Base-by-base conservation (phyloP, 495 filamentous ascomycete genomes). In the Penicillium antarcticum region DNA sequence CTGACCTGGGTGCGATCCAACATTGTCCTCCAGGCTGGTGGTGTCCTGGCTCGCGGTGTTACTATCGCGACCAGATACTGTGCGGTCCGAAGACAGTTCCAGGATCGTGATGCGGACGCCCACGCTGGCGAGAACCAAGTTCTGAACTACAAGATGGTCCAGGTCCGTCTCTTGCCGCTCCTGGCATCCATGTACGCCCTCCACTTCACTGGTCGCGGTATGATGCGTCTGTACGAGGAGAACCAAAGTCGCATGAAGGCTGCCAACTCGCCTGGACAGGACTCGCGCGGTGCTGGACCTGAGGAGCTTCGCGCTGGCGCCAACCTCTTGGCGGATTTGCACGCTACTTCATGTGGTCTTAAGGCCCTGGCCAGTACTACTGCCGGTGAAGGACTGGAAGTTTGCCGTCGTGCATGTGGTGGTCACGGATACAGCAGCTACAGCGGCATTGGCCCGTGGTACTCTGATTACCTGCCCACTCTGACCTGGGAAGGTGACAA, bases 71-170 rank as follows among this genome's bases (percentile, higher is more conserved):
- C 80, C 23, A 72, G 87, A 14, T 91, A 91, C 68, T 79, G 77
- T 46, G 77, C 85, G 13, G 78, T 88, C 18, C 76, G 87, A 5
- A 70, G 83, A 19, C 87, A 91, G 62, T 89, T 89, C 66, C 80
- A 85, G 58, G 85, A 87, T 57, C 76, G 81, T 5, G 84, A 88
- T 67, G 80, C 80, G 2, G 70, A 74, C 26, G 64, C 60, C 46
- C 67, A 76, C 40, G 71, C 72, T 5, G 80, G 78, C 26, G 87
- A 91, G 64, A 87, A 76, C 53, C 84, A 83, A 56, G 86, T 89
- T 0, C 71, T 91, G 32, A 83, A 86, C 62, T 91, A 89, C 65
- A 86, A 84, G 46, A 87, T 85, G 75, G 86, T 89, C n/a, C 85
- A 88, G 61, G 75, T 86, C 49, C 78, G 87, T 13, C 65, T 89